Evolutionary conservation across 2,329 filamentous ascomycete species (phyloP).

Genomic region (Hypoxylon sp.): DNA sequence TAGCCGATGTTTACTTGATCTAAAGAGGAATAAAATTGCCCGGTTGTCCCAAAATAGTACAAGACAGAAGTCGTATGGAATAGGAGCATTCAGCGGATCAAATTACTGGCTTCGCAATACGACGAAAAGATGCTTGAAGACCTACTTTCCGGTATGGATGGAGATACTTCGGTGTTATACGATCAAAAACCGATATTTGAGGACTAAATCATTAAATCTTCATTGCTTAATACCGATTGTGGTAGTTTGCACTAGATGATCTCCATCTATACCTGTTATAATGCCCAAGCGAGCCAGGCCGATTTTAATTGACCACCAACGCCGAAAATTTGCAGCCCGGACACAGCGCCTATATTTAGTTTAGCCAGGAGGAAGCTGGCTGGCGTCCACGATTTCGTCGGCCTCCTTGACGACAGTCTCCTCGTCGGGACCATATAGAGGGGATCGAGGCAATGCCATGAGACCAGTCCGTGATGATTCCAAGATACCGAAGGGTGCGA

Average conservation of each 20-base stretch:
- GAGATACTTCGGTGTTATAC: background rate
- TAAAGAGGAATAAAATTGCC: background rate
- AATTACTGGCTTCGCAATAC: background rate
- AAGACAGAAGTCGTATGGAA: background rate
- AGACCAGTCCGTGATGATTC: slow-evolving; percentile 96
- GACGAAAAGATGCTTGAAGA: background rate
- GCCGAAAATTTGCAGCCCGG: slow-evolving; percentile 23
- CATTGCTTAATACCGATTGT: slow-evolving; percentile 19
- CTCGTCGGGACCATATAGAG: slow-evolving; percentile 80
- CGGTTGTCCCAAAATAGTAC: too few species aligned
- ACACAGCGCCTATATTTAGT: slow-evolving; percentile 2
- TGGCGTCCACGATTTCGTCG: slow-evolving; percentile 93
- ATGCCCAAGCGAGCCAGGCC: slow-evolving; percentile 35
- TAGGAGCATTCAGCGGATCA: background rate
- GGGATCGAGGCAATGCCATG: slow-evolving; percentile 95
- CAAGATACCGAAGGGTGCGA: slow-evolving; percentile 93
- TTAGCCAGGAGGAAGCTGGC: slow-evolving; percentile 91
- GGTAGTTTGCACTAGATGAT: slow-evolving; percentile 41
- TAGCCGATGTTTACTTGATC: slow-evolving; percentile 39
- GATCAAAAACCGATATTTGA: background rate
- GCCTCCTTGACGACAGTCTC: slow-evolving; percentile 81
- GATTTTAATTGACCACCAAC: slow-evolving; percentile 36
- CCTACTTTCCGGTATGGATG: background rate
- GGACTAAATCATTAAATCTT: background rate
- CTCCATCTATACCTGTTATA: slow-evolving; percentile 39